Evolutionary conservation across 306 rosid genomes (phyloP), one percentile per base, ranked within the genome.

Genomic region (Gillenia trifoliata): DNA sequence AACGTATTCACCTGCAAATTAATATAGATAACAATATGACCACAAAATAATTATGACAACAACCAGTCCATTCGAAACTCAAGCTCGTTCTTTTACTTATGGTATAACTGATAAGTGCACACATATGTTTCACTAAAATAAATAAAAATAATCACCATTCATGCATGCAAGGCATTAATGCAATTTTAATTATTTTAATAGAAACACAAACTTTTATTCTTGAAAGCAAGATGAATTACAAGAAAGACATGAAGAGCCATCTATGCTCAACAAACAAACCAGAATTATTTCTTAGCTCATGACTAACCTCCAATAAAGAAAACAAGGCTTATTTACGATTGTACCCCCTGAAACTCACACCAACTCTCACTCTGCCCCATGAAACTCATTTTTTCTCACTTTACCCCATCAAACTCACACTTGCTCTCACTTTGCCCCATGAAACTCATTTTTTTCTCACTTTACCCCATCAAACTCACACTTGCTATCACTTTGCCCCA

Each of bases 1-100:
- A 64, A 94, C 83, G 81, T 83, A 92, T 80, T 92, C 96, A 79
- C 99, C 97, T 94, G 75, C 49, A 77, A 75, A 79, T 75, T 79
- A 86, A 68, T 47, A 77, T 17, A 73, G 28, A 76, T 28, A 57
- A 23, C 54, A 30, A 26, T 20, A 41, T 72, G 71, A 74, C 49
- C 17, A 73, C 34, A 22, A 36, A 34, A 61, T 38, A 59, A 22
- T 43, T 69, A 56, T 67, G 54, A 61, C 72, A 55, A 66, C 11
- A 59, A 64, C 59, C 40, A 68, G 69, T 45, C 54, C 38, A 40
- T 71, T n/a, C 16, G 55, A 61, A 71, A 72, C 77, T 19, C 76
- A 56, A 65, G 36, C 43, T 31, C 25, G 12, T 41, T 68, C 38
- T 30, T 57, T 70, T 15, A n/a, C 20, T 40, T 38, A 6, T 60